A percentile compares a stretch with the other conserved stretches of the same genome.
Conservation (phyloP, 768 basidiomycete genomes). For the Trametes cingulata region DNA sequence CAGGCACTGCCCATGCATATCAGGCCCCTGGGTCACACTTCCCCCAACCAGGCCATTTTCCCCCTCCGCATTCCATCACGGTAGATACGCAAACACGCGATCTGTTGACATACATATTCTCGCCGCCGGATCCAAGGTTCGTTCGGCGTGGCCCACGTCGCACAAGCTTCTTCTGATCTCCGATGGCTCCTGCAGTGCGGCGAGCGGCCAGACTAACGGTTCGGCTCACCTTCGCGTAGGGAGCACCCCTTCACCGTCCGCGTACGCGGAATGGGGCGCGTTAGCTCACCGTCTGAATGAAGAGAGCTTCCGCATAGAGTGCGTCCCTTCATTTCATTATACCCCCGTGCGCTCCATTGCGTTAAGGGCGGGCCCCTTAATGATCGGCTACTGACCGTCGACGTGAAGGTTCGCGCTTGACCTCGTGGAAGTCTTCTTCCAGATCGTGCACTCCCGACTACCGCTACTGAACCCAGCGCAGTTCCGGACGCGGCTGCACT, state of each 20-base stretch:
- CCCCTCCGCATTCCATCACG: constrained; percentile 48
- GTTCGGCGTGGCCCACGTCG: constrained; percentile 16
- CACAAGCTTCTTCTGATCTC: constrained; percentile 10
- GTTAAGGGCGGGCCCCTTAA: neutral
- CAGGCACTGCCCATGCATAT: constrained; percentile 27
- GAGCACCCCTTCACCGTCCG: constrained; percentile 31
- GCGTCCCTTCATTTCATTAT: constrained; percentile 40
- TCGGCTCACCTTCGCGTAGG: constrained; percentile 6
- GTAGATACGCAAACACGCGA: constrained; percentile 62
- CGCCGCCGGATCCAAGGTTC: constrained; percentile 62
- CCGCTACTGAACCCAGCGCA: constrained; percentile 84
- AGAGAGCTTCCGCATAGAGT: constrained; percentile 81
- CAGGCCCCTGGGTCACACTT: constrained; percentile 31
- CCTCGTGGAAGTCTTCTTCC: constrained; percentile 93
- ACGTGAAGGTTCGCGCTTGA: constrained; percentile 80
- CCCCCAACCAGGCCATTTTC: constrained; percentile 28
- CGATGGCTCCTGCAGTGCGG: constrained; percentile 5
- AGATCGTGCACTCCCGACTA: constrained; percentile 85
- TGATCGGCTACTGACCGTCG: constrained; percentile 19
- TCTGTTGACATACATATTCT: constrained; percentile 71
- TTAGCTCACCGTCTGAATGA: constrained; percentile 69
- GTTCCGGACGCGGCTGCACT: constrained; percentile 71
- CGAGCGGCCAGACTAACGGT: constrained; percentile 15
- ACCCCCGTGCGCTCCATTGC: neutral
- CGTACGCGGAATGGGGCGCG: constrained; percentile 75